These are phyloP conservation scores for Zasmidium cellare DNA, from an alignment of 2,329 filamentous ascomycete species.

Conservation along the genomic window DNA sequence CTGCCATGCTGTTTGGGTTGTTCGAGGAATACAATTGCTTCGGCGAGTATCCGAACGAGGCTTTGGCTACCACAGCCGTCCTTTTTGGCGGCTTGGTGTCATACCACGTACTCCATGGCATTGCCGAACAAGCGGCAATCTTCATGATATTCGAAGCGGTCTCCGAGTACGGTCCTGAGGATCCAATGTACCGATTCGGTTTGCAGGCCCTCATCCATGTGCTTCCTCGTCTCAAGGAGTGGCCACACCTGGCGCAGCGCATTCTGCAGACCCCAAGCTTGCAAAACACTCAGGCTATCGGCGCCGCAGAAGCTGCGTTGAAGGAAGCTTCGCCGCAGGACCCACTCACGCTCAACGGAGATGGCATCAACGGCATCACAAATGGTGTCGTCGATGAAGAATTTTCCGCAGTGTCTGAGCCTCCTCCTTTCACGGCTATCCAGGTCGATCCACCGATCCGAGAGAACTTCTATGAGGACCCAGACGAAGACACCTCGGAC, in stretches of 20 bases:
- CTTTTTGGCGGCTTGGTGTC: slow-evolving; percentile 89
- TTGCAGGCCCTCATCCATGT: slow-evolving; percentile 92
- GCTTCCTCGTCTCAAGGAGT: slow-evolving; percentile 78
- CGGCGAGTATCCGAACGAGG: slow-evolving; percentile 92
- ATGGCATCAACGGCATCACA: slow-evolving; percentile 52
- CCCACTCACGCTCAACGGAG: slow-evolving; percentile 29
- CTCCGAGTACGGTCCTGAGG: slow-evolving; percentile 75
- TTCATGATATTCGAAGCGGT: slow-evolving; percentile 98
- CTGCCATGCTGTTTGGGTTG: slow-evolving; percentile 96
- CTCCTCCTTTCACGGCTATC: slow-evolving; percentile 75
- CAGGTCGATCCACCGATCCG: slow-evolving; percentile 69
- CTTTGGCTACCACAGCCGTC: slow-evolving; percentile 90
- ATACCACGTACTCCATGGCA: slow-evolving; percentile 83
- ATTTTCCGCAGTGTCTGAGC: slow-evolving; percentile 57
- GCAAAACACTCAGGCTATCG: slow-evolving; percentile 67
- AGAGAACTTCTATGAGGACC: slow-evolving; percentile 72
- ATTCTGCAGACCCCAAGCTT: slow-evolving; percentile 79
- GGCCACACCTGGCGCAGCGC: slow-evolving; percentile 91
- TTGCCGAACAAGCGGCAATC: slow-evolving; percentile 89
- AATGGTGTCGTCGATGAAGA: slow-evolving; percentile 73
- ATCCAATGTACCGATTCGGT: slow-evolving; percentile 97
- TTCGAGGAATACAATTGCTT: slow-evolving; percentile 98
- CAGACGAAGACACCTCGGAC: slow-evolving; percentile 80
- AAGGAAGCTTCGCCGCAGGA: slow-evolving; percentile 31
- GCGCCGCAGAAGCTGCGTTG: slow-evolving; percentile 31